Conservation (phyloP, 805 yeast genomes). For the Isabelozyma heimii region DNA sequence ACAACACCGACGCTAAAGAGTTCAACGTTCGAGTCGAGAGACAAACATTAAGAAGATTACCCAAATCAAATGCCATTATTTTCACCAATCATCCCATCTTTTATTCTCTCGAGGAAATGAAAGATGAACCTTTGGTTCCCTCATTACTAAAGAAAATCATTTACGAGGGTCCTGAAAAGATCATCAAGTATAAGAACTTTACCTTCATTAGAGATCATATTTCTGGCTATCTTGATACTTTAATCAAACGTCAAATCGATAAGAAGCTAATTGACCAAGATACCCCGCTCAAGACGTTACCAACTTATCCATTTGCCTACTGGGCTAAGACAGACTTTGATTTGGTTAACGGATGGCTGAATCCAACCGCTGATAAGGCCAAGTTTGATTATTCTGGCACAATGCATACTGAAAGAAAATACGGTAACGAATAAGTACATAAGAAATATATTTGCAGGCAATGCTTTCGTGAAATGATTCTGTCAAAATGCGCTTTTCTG, state of each 20-base stretch:
- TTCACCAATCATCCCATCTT: slow-evolving; percentile 79
- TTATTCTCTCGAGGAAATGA: slow-evolving; percentile 73
- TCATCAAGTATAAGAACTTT: slow-evolving; percentile 63
- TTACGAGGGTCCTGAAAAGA: slow-evolving; percentile 64
- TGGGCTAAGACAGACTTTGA: slow-evolving; percentile 46
- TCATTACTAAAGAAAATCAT: slow-evolving; percentile 66
- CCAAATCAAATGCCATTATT: slow-evolving; percentile 61
- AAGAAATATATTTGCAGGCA: background rate
- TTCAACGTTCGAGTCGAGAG: slow-evolving; percentile 71
- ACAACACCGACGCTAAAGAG: slow-evolving; percentile 44
- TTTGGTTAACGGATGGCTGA: slow-evolving; percentile 37
- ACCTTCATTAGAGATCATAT: slow-evolving; percentile 59
- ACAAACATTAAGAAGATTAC: slow-evolving; percentile 67
- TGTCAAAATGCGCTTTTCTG: background rate
- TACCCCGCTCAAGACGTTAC: slow-evolving; percentile 55
- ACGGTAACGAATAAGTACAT: slow-evolving; percentile 1
- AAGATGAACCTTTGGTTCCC: slow-evolving; percentile 76
- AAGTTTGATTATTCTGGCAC: slow-evolving; percentile 4
- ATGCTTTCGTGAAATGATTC: background rate
- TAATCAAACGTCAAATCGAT: slow-evolving; percentile 58
- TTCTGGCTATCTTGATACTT: slow-evolving; percentile 51
- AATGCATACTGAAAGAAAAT: background rate
- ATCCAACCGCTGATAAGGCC: slow-evolving; percentile 27
- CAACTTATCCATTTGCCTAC: slow-evolving; percentile 65
- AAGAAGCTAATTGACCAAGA: slow-evolving; percentile 53